Evolutionary conservation across 805 yeast genomes (phyloP).

Genomic region (Starmerella stigmatis): DNA sequence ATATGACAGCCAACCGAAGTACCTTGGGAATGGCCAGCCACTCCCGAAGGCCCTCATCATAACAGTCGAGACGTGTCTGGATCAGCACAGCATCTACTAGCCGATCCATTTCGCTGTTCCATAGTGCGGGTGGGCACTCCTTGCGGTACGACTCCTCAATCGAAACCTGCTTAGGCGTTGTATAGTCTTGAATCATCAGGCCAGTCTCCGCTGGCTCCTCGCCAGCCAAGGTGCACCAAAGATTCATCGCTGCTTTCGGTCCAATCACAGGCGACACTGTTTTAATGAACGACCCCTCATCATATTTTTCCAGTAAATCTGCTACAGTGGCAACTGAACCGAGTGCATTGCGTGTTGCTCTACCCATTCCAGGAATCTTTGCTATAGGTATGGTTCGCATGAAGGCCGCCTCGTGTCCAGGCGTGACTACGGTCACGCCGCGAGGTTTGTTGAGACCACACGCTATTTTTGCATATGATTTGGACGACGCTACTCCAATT

Average conservation of each 20-base stretch:
- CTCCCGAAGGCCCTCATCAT: constrained; percentile 12
- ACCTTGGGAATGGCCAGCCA: constrained; percentile 23
- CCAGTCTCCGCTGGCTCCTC: constrained; percentile 11
- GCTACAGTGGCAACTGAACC: constrained; percentile 10
- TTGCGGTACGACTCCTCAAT: constrained; percentile 27
- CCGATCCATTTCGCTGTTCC: constrained; percentile 12
- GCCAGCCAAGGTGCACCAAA: constrained; percentile 17
- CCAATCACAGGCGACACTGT: neutral
- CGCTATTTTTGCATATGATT: constrained; percentile 28
- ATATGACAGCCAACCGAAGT: neutral
- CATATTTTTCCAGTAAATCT: constrained; percentile 5
- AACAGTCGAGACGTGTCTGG: constrained; percentile 24
- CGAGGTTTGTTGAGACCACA: constrained; percentile 27
- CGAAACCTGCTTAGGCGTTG: constrained; percentile 25
- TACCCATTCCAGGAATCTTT: constrained; percentile 28
- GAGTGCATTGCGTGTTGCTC: constrained; percentile 8
- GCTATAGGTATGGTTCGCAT: constrained; percentile 16
- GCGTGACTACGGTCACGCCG: constrained; percentile 27
- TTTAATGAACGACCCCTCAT: neutral
- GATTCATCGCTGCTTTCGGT: neutral
- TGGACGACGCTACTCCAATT: constrained; percentile 28
- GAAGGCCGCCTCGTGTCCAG: constrained; percentile 23
- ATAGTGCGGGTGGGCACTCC: constrained; percentile 4
- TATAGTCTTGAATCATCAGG: constrained; percentile 9
- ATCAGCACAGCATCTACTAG: constrained; percentile 20